Evolutionary conservation across 2,329 filamentous ascomycete species (phyloP).

Genomic region (Metarhizium album): DNA sequence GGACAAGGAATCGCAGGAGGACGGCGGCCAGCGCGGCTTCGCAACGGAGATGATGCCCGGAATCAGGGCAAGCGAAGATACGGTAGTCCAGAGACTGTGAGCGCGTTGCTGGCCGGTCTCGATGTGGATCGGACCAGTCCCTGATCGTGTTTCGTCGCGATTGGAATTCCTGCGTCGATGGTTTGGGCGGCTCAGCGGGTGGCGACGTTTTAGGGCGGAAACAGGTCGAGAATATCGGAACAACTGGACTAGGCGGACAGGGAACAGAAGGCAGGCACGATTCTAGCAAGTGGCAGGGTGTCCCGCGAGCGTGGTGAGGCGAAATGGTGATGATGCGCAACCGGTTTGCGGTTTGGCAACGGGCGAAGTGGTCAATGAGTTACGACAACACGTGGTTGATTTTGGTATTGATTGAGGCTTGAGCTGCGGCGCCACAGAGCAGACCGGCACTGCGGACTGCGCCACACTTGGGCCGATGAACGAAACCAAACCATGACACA

Average conservation of each 20-base stretch:
- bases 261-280: background rate
- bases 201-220: background rate
- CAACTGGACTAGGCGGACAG: background rate
- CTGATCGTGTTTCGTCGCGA: background rate
- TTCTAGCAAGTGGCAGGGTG: background rate
- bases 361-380: background rate
- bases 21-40: slow-evolving; percentile 26
- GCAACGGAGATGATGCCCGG: background rate
- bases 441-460: too few relatives aligned
- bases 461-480: too few relatives aligned
- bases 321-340: background rate
- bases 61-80: background rate
- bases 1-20: background rate
- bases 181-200: background rate
- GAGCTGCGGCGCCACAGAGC: too few relatives aligned
- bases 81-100: background rate
- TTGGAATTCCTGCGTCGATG: background rate
- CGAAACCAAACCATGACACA: too few relatives aligned
- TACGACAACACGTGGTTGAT: slow-evolving; percentile 8
- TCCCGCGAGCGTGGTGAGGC: background rate
- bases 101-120: background rate
- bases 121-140: background rate
- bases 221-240: background rate
- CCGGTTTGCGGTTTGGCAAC: slow-evolving; percentile 1
- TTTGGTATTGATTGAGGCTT: background rate